Conservation (phyloP, 805 yeast genomes). For the Candida schatavii region DNA sequence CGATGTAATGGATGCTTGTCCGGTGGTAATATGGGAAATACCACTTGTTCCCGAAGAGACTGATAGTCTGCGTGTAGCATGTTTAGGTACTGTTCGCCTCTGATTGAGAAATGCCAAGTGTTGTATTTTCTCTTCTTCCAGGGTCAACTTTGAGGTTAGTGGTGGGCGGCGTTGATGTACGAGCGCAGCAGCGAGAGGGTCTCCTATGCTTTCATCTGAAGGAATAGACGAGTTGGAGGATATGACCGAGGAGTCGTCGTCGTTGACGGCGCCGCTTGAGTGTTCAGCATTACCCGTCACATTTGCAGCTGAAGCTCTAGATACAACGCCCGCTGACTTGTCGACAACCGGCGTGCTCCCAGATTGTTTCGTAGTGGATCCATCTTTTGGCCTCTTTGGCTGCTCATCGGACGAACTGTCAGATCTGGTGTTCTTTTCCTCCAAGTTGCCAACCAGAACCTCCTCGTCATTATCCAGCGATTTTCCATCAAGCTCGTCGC, state of each 20-base stretch:
- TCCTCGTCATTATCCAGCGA: constrained; percentile 10
- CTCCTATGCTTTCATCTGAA: neutral
- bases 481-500: constrained; percentile 25
- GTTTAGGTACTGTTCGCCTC: constrained; percentile 7
- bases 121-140: constrained; percentile 11
- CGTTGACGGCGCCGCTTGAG: neutral
- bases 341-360: neutral
- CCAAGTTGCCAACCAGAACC: constrained; percentile 5
- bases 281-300: neutral
- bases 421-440: constrained; percentile 1
- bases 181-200: neutral
- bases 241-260: neutral
- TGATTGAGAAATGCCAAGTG: constrained; percentile 19
- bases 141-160: neutral
- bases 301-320: neutral
- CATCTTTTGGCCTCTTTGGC: too few relatives aligned
- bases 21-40: neutral
- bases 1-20: neutral
- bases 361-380: neutral
- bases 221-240: neutral
- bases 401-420: neutral
- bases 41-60: constrained; percentile 4
- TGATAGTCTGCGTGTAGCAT: constrained; percentile 9
- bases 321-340: neutral
- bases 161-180: neutral